phyloP scores from a whole-genome alignment of 1,284 basidiomycete genomes.

The Ganoderma sp. region DNA sequence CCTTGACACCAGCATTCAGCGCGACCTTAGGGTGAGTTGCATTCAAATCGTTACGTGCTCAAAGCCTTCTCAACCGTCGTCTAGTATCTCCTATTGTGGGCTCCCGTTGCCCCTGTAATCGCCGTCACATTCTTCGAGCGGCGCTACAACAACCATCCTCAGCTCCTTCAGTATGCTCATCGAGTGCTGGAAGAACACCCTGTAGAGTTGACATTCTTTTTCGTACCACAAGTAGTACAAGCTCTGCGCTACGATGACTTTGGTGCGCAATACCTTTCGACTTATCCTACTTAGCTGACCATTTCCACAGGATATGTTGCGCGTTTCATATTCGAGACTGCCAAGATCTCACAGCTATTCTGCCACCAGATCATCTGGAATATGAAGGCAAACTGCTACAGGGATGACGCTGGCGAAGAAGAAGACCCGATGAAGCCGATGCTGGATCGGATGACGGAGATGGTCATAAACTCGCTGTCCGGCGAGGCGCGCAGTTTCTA shows the following conservation, averaged over 20 bases:
- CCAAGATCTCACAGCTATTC: conserved; percentile 97
- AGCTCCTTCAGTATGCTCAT: conserved; percentile 96
- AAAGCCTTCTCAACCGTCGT: neutral
- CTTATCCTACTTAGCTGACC: neutral
- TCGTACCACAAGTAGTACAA: conserved; percentile 98
- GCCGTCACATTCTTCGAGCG: conserved; percentile 89
- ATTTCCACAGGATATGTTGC: conserved; percentile 81
- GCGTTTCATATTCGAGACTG: conserved; percentile 96
- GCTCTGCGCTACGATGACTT: conserved; percentile 88
- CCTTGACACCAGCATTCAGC: conserved; percentile 58
- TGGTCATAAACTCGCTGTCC: conserved; percentile 85
- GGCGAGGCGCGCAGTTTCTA: conserved; percentile 94
- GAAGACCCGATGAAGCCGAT: conserved; percentile 95
- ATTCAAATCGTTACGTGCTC: neutral
- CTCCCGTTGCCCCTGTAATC: conserved; percentile 85
- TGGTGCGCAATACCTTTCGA: conserved; percentile 53
- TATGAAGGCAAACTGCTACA: conserved; percentile 98
- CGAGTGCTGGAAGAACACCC: conserved; percentile 95
- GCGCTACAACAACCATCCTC: conserved; percentile 82
- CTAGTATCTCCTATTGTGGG: conserved; percentile 88
- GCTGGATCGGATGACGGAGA: conserved; percentile 86
- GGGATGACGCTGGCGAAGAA: conserved; percentile 87
- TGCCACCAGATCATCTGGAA: conserved; percentile 99
- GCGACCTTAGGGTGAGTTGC: conserved; percentile 73
- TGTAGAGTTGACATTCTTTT: conserved; percentile 97